These are phyloP conservation scores for Vitis hybrid DNA, from an alignment of 177 flowering plant species.

Conservation along the genomic window DNA sequence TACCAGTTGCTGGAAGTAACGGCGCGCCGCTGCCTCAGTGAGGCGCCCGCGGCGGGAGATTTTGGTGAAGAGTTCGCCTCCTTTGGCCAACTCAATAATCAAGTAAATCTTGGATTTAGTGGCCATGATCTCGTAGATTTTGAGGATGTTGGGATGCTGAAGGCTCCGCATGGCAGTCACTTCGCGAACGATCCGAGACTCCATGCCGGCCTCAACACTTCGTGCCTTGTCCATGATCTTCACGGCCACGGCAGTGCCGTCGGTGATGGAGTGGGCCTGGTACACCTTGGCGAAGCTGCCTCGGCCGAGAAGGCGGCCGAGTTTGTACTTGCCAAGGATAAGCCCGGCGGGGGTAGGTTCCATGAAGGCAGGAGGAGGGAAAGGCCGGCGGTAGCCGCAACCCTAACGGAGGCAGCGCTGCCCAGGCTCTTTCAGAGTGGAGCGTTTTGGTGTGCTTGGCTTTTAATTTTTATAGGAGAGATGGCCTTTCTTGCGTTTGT, in stretches of 20 bases:
- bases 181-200: constrained; percentile 46
- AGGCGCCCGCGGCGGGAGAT: constrained; percentile 43
- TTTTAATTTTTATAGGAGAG: not conserved
- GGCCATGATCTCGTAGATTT: constrained; percentile 74
- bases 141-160: constrained; percentile 49
- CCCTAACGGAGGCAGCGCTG: not conserved
- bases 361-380: too few species aligned
- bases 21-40: constrained; percentile 44
- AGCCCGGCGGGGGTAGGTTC: not conserved
- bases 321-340: constrained; percentile 49
- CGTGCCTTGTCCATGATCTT: constrained; percentile 57
- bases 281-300: constrained; percentile 76
- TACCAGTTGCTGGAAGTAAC: constrained; percentile 67
- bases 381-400: too few species aligned
- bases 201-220: constrained; percentile 35
- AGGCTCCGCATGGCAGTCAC: constrained; percentile 61
- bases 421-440: too few species aligned
- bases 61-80: constrained; percentile 61
- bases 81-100: constrained; percentile 67
- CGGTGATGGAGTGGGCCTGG: constrained; percentile 34
- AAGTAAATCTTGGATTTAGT: constrained; percentile 64
- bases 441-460: too few species aligned
- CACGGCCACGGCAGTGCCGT: constrained; percentile 45
- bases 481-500: too few species aligned
- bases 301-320: constrained; percentile 57